Percentiles rank a stretch among this genome's conserved stretches.
phyloP scores from a whole-genome alignment of 768 basidiomycete genomes.

The Termitomyces sp. region DNA sequence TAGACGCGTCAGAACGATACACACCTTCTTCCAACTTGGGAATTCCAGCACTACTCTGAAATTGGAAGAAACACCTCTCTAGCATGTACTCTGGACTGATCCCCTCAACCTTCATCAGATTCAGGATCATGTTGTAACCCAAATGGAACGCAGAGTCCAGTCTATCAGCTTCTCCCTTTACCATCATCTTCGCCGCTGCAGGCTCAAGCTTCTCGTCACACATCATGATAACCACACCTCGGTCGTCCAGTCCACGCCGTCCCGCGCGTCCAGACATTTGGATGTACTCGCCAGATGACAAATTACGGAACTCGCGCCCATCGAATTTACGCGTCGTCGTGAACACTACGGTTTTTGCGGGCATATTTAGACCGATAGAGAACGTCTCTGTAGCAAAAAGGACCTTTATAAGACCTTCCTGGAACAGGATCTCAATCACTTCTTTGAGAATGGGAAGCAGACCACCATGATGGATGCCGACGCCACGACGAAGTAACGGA shows the following conservation, averaged over 20 bases:
- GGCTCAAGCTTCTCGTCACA: slow-evolving; percentile 98
- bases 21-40: slow-evolving; percentile 79
- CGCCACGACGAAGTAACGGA: slow-evolving; percentile 89
- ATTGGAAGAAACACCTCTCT: slow-evolving; percentile 96
- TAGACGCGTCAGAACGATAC: slow-evolving; percentile 18
- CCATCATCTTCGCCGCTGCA: slow-evolving; percentile 87
- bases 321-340: slow-evolving; percentile 95
- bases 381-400: slow-evolving; percentile 99
- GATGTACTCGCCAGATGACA: slow-evolving; percentile 96
- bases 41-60: slow-evolving; percentile 91
- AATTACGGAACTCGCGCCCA: slow-evolving; percentile 87
- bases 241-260: slow-evolving; percentile 92
- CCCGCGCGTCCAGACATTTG: slow-evolving; percentile 99
- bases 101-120: slow-evolving; percentile 97
- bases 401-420: slow-evolving; percentile 96
- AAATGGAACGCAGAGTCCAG: slow-evolving; percentile 98
- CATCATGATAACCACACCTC: slow-evolving; percentile 99
- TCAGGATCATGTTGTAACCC: slow-evolving; percentile 98
- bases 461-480: slow-evolving; percentile 98
- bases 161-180: slow-evolving; percentile 96
- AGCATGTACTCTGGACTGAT: slow-evolving; percentile 99
- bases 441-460: slow-evolving; percentile 97
- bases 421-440: slow-evolving; percentile 98
- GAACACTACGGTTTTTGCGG: slow-evolving; percentile 98
- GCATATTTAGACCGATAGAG: slow-evolving; percentile 98